phyloP scores from a whole-genome alignment of 768 basidiomycete genomes.

The Gloeopeniophorella convolvens region DNA sequence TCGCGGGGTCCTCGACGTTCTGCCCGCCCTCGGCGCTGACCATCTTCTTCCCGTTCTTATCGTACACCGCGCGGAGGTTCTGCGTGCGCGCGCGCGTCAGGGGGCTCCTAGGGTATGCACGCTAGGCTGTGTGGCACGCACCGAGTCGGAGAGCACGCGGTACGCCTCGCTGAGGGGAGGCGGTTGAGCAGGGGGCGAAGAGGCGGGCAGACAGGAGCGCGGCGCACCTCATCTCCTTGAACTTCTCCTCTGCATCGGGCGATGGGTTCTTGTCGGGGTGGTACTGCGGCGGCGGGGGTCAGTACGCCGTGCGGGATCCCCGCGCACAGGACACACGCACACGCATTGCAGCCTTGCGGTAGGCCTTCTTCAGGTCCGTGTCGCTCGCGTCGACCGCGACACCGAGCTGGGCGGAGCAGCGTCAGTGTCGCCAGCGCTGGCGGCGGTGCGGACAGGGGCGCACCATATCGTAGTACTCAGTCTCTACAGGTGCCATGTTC shows the following conservation, averaged over 20 bases:
- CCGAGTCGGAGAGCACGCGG: slow-evolving; percentile 81
- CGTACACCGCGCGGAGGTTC: slow-evolving; percentile 85
- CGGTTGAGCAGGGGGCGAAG: slow-evolving; percentile 1
- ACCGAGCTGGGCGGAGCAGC: slow-evolving; percentile 43
- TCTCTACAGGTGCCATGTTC: slow-evolving; percentile 83
- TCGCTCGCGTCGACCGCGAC: slow-evolving; percentile 70
- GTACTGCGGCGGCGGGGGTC: slow-evolving; percentile 42
- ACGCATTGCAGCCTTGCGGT: slow-evolving; percentile 91
- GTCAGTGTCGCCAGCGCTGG: slow-evolving; percentile 2
- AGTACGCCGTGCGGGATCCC: not conserved
- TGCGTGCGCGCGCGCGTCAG: slow-evolving; percentile 26
- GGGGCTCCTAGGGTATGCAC: not conserved
- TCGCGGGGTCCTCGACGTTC: slow-evolving; percentile 86
- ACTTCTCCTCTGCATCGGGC: slow-evolving; percentile 90
- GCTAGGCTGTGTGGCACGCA: slow-evolving; percentile 24
- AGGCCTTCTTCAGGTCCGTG: slow-evolving; percentile 87
- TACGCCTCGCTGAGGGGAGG: slow-evolving; percentile 75
- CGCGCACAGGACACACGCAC: slow-evolving; percentile 33
- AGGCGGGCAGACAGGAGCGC: not conserved
- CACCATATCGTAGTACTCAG: slow-evolving; percentile 84
- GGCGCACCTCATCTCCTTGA: slow-evolving; percentile 87
- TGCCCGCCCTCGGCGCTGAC: slow-evolving; percentile 75
- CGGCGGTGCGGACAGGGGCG: slow-evolving; percentile 23
- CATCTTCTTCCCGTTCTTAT: slow-evolving; percentile 91
- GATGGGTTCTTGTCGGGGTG: slow-evolving; percentile 95